Evolutionary conservation across 2,329 filamentous ascomycete species (phyloP), one percentile per base, ranked within the genome.

Genomic region (Coleophoma eucalyptorum): DNA sequence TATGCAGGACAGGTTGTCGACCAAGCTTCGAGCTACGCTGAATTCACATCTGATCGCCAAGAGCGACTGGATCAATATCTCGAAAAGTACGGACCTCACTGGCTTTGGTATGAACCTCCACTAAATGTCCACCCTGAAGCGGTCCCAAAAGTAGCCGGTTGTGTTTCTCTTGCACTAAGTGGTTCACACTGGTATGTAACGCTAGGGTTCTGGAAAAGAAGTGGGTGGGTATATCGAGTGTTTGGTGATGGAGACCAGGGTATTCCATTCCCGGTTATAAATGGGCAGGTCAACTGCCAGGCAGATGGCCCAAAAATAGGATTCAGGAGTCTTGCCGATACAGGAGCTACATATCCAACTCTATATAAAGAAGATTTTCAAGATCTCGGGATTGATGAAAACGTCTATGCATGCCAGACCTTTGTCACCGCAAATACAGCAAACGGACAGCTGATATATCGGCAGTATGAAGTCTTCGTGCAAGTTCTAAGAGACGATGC

Each of bases 71-170:
- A 72, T 50, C 62, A 59, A 2, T 76, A 75, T 49, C 58, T 45
- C 34, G 59, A 55, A 4, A 41, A 55, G 11, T 53, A 72, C 54
- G 73, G 73, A 2, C 58, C 63, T 1, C 72, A 72, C 8, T 75
- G 71, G 69, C 64, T 76, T 12, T 77, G 73, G 73, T 72, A 71
- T 48, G 73, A 77, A 51, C 67, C 69, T 3, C 73, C 74, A 0
- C 60, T 76, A 2, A 55, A 65, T 19, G 60, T 61, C 8, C 48
- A 52, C 21, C 55, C 54, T 7, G 48, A 56, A 19, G 33, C 37
- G 8, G 31, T 15, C 33, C 53, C 53, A 3, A 35, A 38, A 38
- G 18, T 49, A 20, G 34, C 20, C 8, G 15, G n/a, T 6, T 52
- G 37, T 20, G 26, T 50, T 3, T 11, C 41, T 21, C 47, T 54